Conservation (phyloP, 495 filamentous ascomycete genomes). For the Hypoxylon intermedium region DNA sequence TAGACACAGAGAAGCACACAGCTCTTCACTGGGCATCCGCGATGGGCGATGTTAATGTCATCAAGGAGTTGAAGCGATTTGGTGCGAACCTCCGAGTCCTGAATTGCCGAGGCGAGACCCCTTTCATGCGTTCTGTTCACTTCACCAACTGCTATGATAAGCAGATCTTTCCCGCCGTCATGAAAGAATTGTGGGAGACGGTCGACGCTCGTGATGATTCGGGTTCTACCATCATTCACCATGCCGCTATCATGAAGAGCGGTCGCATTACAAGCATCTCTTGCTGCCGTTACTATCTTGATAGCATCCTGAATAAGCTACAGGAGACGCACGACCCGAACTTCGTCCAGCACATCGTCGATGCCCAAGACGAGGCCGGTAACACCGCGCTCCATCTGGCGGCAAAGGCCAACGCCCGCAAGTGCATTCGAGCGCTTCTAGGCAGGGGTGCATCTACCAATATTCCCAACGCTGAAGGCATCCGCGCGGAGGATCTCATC, state of each 20-base stretch:
- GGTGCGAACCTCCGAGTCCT: conserved; percentile 71
- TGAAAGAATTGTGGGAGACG: conserved; percentile 78
- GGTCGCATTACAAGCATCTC: conserved; percentile 76
- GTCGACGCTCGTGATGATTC: conserved; percentile 76
- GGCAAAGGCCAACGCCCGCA: conserved; percentile 76
- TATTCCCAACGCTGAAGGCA: conserved; percentile 77
- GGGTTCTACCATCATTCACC: conserved; percentile 87
- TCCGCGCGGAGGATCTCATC: conserved; percentile 79
- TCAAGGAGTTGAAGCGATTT: conserved; percentile 79
- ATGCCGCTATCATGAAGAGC: conserved; percentile 83
- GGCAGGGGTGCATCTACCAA: conserved; percentile 76
- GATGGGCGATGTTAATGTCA: conserved; percentile 96
- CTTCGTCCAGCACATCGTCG: conserved; percentile 71
- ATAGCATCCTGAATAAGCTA: conserved; percentile 85
- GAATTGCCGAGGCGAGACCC: conserved; percentile 86
- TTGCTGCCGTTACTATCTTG: conserved; percentile 89
- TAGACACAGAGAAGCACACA: conserved; percentile 87
- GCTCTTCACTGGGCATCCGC: conserved; percentile 95
- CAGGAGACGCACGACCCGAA: conserved; percentile 68
- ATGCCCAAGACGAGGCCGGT: conserved; percentile 79
- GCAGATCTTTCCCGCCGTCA: conserved; percentile 79
- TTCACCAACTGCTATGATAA: conserved; percentile 97
- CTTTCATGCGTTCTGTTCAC: conserved; percentile 89
- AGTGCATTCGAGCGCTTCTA: conserved; percentile 73
- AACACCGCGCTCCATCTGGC: conserved; percentile 91